Base-by-base conservation (phyloP, 2,329 filamentous ascomycete genomes). In the Apiospora sp. region DNA sequence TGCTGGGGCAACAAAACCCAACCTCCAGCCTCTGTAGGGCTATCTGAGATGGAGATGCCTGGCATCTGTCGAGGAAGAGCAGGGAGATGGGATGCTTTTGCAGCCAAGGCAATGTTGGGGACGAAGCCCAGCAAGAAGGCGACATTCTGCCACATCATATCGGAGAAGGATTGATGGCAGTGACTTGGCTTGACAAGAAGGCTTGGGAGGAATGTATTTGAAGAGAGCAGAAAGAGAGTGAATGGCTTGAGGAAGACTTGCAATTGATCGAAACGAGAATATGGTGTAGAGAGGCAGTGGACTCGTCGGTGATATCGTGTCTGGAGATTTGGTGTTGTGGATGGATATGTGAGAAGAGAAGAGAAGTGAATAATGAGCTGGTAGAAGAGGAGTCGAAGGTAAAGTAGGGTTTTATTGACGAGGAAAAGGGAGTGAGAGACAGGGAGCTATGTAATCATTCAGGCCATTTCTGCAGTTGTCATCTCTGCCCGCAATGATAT, bases 61-160 rank as follows among this genome's bases (percentile, higher is more conserved):
- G 34, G 19, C 8, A 13, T 19, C 24, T 54, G 51, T 34, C 51
- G 51, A 19, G 27, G 14, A 16, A 14, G 27, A 14, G 16, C 19
- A 10, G 51, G 14, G 19, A 58, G 13, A 58, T 30, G 5, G 27
- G 27, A 14, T 12, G 34, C 14, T 27, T 58, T 58, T 14, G 54
- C 54, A 61, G 54, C 34, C 34, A 41, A 41, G 34, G 22, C 58
- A 64, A 61, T 16, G 54, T 12, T 24, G 58, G 34, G 58, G 10
- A 37, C 30, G 19, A 64, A 34, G 30, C 58, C 34, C 58, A 64
- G 22, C 58, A 64, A n/a, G 58, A 64, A 64, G 34, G 34, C 22
- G 34, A 41, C 58, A 4, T 41, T 64, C 34, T 64, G 58, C 58
- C 30, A 64, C 58, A 64, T 24, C 58, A 64, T 64, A 10, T 41